These are phyloP conservation scores for Thozetella sp. DNA, from an alignment of 495 filamentous ascomycete species.

Conservation along the genomic window DNA sequence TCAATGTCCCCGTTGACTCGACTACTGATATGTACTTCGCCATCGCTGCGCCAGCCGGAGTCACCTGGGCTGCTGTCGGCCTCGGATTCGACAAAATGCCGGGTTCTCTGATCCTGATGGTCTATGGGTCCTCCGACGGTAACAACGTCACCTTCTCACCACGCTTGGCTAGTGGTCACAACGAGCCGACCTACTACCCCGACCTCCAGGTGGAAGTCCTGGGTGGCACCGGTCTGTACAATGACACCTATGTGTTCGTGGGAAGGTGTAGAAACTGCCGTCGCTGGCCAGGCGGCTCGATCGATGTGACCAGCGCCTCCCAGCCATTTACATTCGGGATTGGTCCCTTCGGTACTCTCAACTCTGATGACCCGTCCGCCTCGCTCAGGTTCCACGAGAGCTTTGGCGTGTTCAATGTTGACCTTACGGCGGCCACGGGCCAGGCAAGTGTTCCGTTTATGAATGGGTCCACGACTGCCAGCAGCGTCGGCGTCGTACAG, in stretches of 20 bases:
- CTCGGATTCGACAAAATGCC: slow-evolving; percentile 52
- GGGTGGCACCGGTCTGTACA: slow-evolving; percentile 39
- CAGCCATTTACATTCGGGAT: slow-evolving; percentile 55
- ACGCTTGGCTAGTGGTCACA: slow-evolving; percentile 38
- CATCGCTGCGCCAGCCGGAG: slow-evolving; percentile 37
- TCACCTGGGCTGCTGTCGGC: slow-evolving; percentile 52
- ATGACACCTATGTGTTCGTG: slow-evolving; percentile 42
- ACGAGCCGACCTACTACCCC: slow-evolving; percentile 44
- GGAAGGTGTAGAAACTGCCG: slow-evolving; percentile 48
- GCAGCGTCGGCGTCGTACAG: slow-evolving; percentile 15
- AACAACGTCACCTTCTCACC: slow-evolving; percentile 53
- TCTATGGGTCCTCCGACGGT: slow-evolving; percentile 43
- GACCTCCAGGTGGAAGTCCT: slow-evolving; percentile 39
- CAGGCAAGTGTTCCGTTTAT: slow-evolving; percentile 23
- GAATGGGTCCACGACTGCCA: slow-evolving; percentile 9
- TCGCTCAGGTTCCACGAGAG: slow-evolving; percentile 45
- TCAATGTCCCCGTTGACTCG: slow-evolving; percentile 40
- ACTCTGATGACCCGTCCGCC: slow-evolving; percentile 37
- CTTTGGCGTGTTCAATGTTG: slow-evolving; percentile 54
- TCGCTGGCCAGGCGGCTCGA: slow-evolving; percentile 36
- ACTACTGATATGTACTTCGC: slow-evolving; percentile 48
- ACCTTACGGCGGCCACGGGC: slow-evolving; percentile 50
- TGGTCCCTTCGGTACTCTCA: slow-evolving; percentile 33
- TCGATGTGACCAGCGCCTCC: slow-evolving; percentile 36
- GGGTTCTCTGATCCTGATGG: slow-evolving; percentile 51